Base-by-base conservation (phyloP, 345 rosid species). In the Brassica nigra region DNA sequence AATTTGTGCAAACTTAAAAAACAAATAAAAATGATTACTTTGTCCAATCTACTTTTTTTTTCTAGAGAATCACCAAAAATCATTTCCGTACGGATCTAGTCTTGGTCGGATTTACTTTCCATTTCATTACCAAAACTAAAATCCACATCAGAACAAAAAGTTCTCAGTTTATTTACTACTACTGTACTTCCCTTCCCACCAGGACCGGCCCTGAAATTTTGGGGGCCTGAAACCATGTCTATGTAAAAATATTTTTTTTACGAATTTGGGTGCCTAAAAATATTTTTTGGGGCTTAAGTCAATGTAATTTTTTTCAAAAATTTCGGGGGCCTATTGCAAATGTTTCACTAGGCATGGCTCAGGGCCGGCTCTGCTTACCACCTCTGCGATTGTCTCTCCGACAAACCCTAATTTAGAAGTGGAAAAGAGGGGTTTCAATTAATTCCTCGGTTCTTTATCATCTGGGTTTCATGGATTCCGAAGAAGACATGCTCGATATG, bases 401-500 rank as follows among this genome's bases (percentile, higher is more conserved):
- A 18, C 36, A 55, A 71, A 81, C 78, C 84, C 84, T 73, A 81
- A 59, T 36, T 71, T 77, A 59, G 27, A 1, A 31, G 27, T 29
- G 63, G 8, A 36, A 71, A 15, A 71, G 28, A 44, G 74, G 83
- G 81, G 80, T 82, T 82, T 72, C 69, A 3, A 14, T 52, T 18
- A n/a, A 28, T 68, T 76, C 23, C 1, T 85, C 69, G 31, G 30
- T 64, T 20, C 28, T 18, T 29, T 27, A 12, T 14, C 39, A 23
- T 36, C 28, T 36, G 65, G 78, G 57, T 34, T 71, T 52, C 44
- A 92, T 92, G 97, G 97, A 91, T 76, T 88, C 90, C 2, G 94
- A 86, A 30, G 94, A 91, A 2, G 91, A 89, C 68, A 86, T 91
- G 88, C 84, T 89, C 86, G 98, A 85, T 83, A 79, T 86, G 59